phyloP scores from a whole-genome alignment of 129 eudicot species.

The Escallonia rubra region DNA sequence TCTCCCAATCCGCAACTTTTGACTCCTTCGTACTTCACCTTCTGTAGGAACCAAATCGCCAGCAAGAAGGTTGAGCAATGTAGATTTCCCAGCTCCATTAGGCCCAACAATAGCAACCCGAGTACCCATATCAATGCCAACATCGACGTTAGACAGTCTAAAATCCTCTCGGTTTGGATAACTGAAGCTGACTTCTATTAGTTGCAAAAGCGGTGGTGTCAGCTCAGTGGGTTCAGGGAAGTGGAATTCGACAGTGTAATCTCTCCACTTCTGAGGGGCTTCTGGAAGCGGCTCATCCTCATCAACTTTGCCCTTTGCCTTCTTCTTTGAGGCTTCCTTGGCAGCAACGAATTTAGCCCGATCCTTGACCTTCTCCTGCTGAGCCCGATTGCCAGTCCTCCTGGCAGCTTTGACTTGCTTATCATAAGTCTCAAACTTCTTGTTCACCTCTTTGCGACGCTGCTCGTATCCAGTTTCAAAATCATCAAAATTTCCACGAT shows the following conservation, averaged over 20 bases:
- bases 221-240: slow-evolving; percentile 87
- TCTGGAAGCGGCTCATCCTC: slow-evolving; percentile 61
- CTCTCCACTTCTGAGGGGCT: slow-evolving; percentile 80
- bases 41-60: slow-evolving; percentile 68
- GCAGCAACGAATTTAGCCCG: slow-evolving; percentile 53
- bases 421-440: slow-evolving; percentile 49
- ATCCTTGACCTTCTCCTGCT: slow-evolving; percentile 74
- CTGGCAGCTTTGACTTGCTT: slow-evolving; percentile 79
- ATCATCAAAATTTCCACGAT: slow-evolving; percentile 80
- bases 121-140: slow-evolving; percentile 90
- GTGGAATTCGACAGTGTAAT: slow-evolving; percentile 76
- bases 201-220: slow-evolving; percentile 76
- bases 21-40: slow-evolving; percentile 78
- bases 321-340: slow-evolving; percentile 61
- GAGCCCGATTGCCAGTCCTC: slow-evolving; percentile 56
- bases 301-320: slow-evolving; percentile 58
- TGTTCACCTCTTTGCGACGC: slow-evolving; percentile 44
- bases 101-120: slow-evolving; percentile 90
- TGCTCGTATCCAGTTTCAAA: slow-evolving; percentile 77
- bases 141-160: slow-evolving; percentile 70
- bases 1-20: slow-evolving; percentile 68
- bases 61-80: slow-evolving; percentile 70
- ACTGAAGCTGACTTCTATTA: slow-evolving; percentile 73
- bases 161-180: slow-evolving; percentile 76
- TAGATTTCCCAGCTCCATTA: slow-evolving; percentile 86